Percentiles rank a stretch among this genome's conserved stretches.
Conservation (phyloP, 305 asterid genomes). For the Solanum hybrid region DNA sequence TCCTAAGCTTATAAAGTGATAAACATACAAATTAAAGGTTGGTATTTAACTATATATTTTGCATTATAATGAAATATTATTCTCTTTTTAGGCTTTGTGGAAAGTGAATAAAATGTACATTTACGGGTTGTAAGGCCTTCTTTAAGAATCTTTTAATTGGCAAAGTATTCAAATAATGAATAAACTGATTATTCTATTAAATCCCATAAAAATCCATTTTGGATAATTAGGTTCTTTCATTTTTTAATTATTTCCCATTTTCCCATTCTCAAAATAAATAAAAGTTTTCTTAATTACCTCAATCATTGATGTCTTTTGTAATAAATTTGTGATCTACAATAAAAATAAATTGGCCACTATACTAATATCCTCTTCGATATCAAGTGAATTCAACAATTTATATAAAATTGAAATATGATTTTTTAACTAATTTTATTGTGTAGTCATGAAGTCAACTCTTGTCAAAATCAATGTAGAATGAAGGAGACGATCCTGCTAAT, state of each 20-base stretch:
- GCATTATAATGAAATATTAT: conserved; percentile 17
- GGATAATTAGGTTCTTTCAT: conserved; percentile 13
- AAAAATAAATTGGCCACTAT: neutral
- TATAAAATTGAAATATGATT: neutral
- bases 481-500: neutral
- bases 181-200: conserved; percentile 14
- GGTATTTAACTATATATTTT: conserved; percentile 11
- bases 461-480: neutral
- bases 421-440: neutral
- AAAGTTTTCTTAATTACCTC: conserved; percentile 7
- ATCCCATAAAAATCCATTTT: conserved; percentile 9
- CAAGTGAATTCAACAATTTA: neutral
- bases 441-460: neutral
- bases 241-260: neutral
- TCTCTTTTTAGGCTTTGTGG: conserved; percentile 20
- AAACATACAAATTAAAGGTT: conserved; percentile 5
- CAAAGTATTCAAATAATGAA: conserved; percentile 11
- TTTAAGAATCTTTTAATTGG: conserved; percentile 19
- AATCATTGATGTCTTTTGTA: conserved; percentile 12
- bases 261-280: neutral
- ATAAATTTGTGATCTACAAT: neutral
- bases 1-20: conserved; percentile 11
- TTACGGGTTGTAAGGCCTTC: conserved; percentile 30
- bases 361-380: neutral
- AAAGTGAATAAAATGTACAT: conserved; percentile 28